phyloP scores from a whole-genome alignment of 2,329 filamentous ascomycete genomes.

The Aspergillus pseudoterreus region DNA sequence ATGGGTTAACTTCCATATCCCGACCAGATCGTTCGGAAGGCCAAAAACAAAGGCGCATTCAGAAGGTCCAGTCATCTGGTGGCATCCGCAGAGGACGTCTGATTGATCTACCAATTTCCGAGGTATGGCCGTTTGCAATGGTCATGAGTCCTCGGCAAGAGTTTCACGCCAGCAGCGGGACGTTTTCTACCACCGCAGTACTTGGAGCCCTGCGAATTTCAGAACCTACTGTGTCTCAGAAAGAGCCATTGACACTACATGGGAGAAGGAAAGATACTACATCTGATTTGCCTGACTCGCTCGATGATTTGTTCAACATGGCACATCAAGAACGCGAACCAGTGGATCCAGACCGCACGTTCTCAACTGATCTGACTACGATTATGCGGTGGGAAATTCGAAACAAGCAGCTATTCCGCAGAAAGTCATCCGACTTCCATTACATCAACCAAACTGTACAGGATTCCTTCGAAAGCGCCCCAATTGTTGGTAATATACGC shows the following conservation, averaged over 20 bases:
- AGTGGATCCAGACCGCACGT: constrained; percentile 15
- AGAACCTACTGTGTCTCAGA: not conserved
- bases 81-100: constrained; percentile 17
- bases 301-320: constrained; percentile 29
- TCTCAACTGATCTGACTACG: constrained; percentile 27
- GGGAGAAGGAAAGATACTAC: no score
- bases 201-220: constrained; percentile 12
- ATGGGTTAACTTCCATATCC: constrained; percentile 24
- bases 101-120: constrained; percentile 20
- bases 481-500: constrained; percentile 29
- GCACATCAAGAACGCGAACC: constrained; percentile 11
- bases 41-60: not conserved
- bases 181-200: constrained; percentile 43
- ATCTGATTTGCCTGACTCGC: constrained; percentile 16
- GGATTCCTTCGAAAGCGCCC: constrained; percentile 27
- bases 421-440: constrained; percentile 16
- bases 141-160: constrained; percentile 36
- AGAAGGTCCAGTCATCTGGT: constrained; percentile 1
- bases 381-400: constrained; percentile 38
- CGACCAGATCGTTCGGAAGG: constrained; percentile 14
- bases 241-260: not conserved
- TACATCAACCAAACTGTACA: constrained; percentile 39
- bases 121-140: constrained; percentile 28
- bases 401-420: constrained; percentile 27
- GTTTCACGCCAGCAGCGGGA: constrained; percentile 41